Base-by-base conservation (phyloP, 345 rosid species). In the Isatis tinctoria region DNA sequence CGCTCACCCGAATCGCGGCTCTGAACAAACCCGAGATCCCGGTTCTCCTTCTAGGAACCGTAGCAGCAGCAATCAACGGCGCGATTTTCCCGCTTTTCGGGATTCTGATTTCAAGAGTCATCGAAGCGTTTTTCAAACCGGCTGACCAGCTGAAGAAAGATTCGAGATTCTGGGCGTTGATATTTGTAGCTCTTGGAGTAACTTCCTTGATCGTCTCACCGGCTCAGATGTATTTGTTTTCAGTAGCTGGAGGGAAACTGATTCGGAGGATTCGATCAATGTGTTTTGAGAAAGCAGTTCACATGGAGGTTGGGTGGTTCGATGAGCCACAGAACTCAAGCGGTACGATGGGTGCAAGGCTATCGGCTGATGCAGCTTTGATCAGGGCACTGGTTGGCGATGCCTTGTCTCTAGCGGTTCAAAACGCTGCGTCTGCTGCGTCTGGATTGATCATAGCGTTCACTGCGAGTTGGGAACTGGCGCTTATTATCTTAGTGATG, bases 221-320 rank as follows among this genome's bases (percentile, higher is more conserved):
- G 17, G 20, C 76, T 28, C 78, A 77, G 58, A 78, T 69, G 3
- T 93, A 88, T 73, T 47, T 87, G 12, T 93, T 93, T 71, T 44
- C 88, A 0, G 72, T 93, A 13, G 93, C 98, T 6, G 91, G 97
- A 13, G 74, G 86, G 28, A 87, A 79, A 53, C 74, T 90, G 67
- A 83, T 93, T 61, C 82, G 78, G 40, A 47, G 97, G 40, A 84
- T 90, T 1, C 70, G 92, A 41, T 62, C 85, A 11, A 79, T 86
- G 82, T 86, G 91, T 67, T 93, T 90, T n/a, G 84, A 88, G 85
- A 87, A 84, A 74, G 84, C 84, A 9, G 85, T 91, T 57, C 80
- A 74, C 64, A 89, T 88, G 96, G 97, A 93, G 53, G 77, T 93
- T 37, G 68, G 92, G 12, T 93, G 97, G 97, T 93, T 93, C 37